Base-by-base conservation (phyloP, 176 grass and related monocot species). In the Musa acuminata region DNA sequence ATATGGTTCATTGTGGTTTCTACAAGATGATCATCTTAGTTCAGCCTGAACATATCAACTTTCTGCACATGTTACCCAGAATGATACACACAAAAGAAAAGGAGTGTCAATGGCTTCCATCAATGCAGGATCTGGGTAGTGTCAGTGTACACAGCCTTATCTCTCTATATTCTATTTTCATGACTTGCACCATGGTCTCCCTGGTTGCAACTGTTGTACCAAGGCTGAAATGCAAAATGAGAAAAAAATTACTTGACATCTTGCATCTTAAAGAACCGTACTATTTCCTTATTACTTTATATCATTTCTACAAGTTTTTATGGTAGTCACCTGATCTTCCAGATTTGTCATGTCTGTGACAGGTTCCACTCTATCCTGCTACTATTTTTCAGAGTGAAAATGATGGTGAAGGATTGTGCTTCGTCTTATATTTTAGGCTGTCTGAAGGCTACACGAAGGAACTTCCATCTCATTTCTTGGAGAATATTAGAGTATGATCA, bases 331-430 rank as follows among this genome's bases (percentile, higher is more conserved):
- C 62, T 64, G 62, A 26, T 64, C 21, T 43, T 43, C 35, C 3
- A 43, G 35, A 43, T 73, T 13, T 24, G 10, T 22, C 16, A 35
- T 63, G 20, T 63, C 16, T 55, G 1, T 52, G 51, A 43, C 75
- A 77, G 75, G n/a, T 77, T 77, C 75, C 75, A 9, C 60, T 77
- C 10, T 77, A 77, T 77, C 58, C 75, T 19, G 59, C 75, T 14
- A 63, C 75, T 51, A 51, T 77, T 43, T 77, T 77, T 65, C 75
- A 77, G 60, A 64, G 49, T 52, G 58, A 63, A 77, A 25, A 59
- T 17, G 75, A 77, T 52, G 75, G 75, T 63, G 75, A 77, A 65
- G 75, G 75, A 64, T 51, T 77, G 21, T 66, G 60, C 49, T 14
- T 77, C 27, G 75, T 77, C 35, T 52, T 65, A 9, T 77, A 77